Conservation (phyloP, 2,329 filamentous ascomycete species). For the Cladophialophora exuberans region DNA sequence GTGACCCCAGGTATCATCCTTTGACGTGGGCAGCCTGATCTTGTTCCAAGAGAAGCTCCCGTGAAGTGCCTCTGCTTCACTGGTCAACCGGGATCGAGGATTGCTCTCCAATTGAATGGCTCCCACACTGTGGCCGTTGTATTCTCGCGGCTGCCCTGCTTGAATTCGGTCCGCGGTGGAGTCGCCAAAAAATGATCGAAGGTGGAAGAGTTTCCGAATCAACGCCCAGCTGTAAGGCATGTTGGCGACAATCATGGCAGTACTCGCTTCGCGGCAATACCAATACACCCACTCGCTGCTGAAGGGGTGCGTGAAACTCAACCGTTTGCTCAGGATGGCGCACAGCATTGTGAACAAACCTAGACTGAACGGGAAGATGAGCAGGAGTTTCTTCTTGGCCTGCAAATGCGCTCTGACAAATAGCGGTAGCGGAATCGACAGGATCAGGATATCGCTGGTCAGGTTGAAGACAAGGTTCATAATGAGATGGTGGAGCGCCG, state of each 20-base stretch:
- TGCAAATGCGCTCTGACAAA: conserved; percentile 47
- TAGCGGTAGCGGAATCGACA: conserved; percentile 52
- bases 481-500: conserved; percentile 54
- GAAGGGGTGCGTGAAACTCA: conserved; percentile 62
- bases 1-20: conserved; percentile 5
- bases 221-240: conserved; percentile 64
- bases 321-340: conserved; percentile 64
- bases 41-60: conserved; percentile 16
- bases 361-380: conserved; percentile 60
- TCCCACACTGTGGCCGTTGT: conserved; percentile 22
- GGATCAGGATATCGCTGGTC: conserved; percentile 50
- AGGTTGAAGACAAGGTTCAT: conserved; percentile 54
- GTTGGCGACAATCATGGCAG: conserved; percentile 64
- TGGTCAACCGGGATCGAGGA: conserved; percentile 15
- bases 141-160: conserved; percentile 16
- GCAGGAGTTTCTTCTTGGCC: conserved; percentile 53
- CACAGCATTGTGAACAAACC: conserved; percentile 61
- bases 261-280: conserved; percentile 63
- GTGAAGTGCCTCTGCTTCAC: conserved; percentile 5
- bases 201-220: conserved; percentile 52
- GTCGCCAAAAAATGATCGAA: conserved; percentile 37
- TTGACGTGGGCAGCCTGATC: conserved; percentile 3
- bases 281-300: conserved; percentile 61
- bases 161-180: conserved; percentile 25
- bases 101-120: conserved; percentile 14